phyloP scores from a whole-genome alignment of 305 asterid species.

The Rubia tinctorum region DNA sequence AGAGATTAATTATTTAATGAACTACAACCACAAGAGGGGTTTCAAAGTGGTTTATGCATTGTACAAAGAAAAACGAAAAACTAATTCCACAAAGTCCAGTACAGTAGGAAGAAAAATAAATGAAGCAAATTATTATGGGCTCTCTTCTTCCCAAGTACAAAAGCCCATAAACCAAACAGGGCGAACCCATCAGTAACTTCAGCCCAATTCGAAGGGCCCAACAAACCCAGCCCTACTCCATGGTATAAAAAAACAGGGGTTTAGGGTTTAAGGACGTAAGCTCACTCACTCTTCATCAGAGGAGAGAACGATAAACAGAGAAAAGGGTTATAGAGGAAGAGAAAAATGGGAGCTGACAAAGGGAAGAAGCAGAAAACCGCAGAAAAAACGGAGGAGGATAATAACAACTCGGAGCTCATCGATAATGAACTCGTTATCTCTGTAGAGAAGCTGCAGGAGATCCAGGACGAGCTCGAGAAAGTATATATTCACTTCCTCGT shows the following conservation, averaged over 20 bases:
- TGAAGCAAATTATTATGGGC: background rate
- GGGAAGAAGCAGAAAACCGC: constrained; percentile 77
- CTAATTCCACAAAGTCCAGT: too few species aligned
- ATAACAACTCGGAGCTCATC: constrained; percentile 37
- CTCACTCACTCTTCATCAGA: background rate
- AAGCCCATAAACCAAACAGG: background rate
- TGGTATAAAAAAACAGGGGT: constrained; percentile 9
- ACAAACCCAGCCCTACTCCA: background rate
- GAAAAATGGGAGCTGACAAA: constrained; percentile 76
- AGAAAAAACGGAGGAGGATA: constrained; percentile 50
- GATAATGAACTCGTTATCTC: constrained; percentile 63
- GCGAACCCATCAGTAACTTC: background rate
- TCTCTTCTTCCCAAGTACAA: background rate
- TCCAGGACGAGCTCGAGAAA: constrained; percentile 91
- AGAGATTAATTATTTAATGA: too few species aligned
- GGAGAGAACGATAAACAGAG: background rate
- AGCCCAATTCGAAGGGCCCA: background rate
- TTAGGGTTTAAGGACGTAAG: constrained; percentile 46
- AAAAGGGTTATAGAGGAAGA: constrained; percentile 17
- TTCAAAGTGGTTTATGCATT: too few species aligned
- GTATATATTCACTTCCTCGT: constrained; percentile 27
- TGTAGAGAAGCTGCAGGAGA: constrained; percentile 79
- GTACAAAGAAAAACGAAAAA: too few species aligned
- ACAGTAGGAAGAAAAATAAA: too few species aligned
- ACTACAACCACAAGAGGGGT: too few species aligned